phyloP scores from a whole-genome alignment of 331 rosid genomes.

The Rosa hybrid region DNA sequence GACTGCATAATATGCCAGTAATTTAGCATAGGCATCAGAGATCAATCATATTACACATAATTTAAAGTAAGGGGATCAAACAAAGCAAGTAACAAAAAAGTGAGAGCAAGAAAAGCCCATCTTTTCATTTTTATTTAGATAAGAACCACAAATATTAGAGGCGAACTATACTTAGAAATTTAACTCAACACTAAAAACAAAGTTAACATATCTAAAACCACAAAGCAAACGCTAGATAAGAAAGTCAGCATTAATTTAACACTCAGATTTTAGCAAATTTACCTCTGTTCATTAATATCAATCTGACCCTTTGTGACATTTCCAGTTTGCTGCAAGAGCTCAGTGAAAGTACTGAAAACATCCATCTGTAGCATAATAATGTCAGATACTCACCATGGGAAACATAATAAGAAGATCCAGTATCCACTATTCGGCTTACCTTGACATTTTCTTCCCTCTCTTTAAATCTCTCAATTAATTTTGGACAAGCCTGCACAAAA shows the following conservation, averaged over 20 bases:
- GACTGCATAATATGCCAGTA: conserved; percentile 63
- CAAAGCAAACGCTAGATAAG: background rate
- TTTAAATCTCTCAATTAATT: conserved; percentile 91
- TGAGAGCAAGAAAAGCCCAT: background rate
- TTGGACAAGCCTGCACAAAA: conserved; percentile 87
- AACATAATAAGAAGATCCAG: conserved; percentile 8
- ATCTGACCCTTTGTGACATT: conserved; percentile 92
- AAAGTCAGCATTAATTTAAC: background rate
- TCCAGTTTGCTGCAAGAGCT: conserved; percentile 97
- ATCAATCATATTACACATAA: background rate
- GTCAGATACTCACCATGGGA: conserved; percentile 35
- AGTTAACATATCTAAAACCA: background rate
- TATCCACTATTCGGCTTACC: conserved; percentile 46
- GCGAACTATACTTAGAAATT: background rate
- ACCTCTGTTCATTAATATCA: conserved; percentile 84
- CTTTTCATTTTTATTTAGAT: background rate
- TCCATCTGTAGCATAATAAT: conserved; percentile 77
- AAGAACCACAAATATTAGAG: background rate
- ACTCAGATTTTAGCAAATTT: conserved; percentile 33
- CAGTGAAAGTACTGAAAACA: conserved; percentile 88
- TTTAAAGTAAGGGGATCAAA: conserved; percentile 1
- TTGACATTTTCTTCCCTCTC: conserved; percentile 99
- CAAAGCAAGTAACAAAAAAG: background rate
- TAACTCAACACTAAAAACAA: background rate
- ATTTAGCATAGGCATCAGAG: background rate